A percentile compares a stretch with the other conserved stretches of the same genome.
Conservation (phyloP, 106 monocot species). For the Phalaenopsis equestris region DNA sequence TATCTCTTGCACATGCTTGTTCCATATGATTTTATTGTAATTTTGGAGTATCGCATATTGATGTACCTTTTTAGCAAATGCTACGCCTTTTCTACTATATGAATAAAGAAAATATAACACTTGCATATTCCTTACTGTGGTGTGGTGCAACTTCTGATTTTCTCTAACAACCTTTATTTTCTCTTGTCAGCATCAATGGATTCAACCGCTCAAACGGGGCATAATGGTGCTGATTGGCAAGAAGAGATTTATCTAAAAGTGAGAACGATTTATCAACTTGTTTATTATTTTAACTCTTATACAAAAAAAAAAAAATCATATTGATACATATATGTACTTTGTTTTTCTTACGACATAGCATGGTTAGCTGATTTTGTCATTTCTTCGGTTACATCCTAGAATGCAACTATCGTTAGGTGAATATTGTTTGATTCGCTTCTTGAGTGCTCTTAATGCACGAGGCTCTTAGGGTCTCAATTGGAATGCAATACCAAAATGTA, state of each 20-base stretch:
- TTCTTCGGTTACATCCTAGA: background rate
- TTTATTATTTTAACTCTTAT: background rate
- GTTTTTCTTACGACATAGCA: background rate
- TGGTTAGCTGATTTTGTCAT: background rate
- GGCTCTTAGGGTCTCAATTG: background rate
- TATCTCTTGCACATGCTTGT: background rate
- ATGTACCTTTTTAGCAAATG: background rate
- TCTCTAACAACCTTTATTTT: slow-evolving; percentile 2
- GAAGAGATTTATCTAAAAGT: slow-evolving; percentile 80
- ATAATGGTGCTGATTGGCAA: slow-evolving; percentile 48
- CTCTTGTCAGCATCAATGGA: slow-evolving; percentile 61
- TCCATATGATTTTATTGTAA: background rate
- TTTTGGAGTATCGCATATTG: background rate
- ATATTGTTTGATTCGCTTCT: background rate
- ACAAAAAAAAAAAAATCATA: no score
- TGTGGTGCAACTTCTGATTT: background rate
- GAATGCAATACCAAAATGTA: background rate
- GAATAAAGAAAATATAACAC: background rate
- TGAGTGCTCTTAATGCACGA: background rate
- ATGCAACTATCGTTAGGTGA: background rate
- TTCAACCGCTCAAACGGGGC: slow-evolving; percentile 61
- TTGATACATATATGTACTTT: background rate
- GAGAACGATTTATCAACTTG: background rate
- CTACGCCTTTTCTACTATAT: background rate
- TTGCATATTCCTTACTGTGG: background rate